Conservation (phyloP, 139 green algal genomes). For the Chlorella vulgaris region DNA sequence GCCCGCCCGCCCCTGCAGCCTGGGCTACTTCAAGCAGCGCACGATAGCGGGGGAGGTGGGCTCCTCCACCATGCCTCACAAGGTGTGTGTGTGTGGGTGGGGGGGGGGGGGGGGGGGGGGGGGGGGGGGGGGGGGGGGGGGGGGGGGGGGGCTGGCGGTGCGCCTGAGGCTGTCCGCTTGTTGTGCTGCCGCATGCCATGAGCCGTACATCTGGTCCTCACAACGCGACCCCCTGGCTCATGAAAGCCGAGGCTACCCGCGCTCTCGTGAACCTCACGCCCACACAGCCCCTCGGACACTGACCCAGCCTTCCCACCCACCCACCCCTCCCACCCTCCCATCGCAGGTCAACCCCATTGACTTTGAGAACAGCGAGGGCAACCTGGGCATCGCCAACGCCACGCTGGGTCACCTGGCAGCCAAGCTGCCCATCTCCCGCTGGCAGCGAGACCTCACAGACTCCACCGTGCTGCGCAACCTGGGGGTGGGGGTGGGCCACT, state of each 20-base stretch:
- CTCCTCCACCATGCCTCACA: slow-evolving; percentile 98
- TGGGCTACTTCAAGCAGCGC: slow-evolving; percentile 96
- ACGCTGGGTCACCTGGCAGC: slow-evolving; percentile 89
- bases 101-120: too few species aligned
- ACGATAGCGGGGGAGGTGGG: slow-evolving; percentile 88
- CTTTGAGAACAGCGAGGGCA: slow-evolving; percentile 99
- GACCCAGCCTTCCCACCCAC: too few species aligned
- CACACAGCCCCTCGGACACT: too few species aligned
- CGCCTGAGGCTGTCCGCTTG: too few species aligned
- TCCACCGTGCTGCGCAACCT: slow-evolving; percentile 98
- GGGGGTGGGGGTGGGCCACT: slow-evolving; percentile 90
- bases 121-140: background rate
- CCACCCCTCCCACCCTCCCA: background rate
- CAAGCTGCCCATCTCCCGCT: slow-evolving; percentile 94
- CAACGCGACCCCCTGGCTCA: too few species aligned
- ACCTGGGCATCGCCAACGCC: slow-evolving; percentile 96
- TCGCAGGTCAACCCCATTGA: slow-evolving; percentile 94
- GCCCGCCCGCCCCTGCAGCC: slow-evolving; percentile 38
- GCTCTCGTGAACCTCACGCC: too few species aligned
- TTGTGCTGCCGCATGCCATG: too few species aligned
- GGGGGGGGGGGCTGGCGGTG: background rate
- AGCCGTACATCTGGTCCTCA: too few species aligned
- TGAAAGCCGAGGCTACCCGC: too few species aligned
- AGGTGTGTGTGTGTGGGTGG: slow-evolving; percentile 60
- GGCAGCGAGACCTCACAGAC: slow-evolving; percentile 95